phyloP scores from a whole-genome alignment of 768 basidiomycete genomes.

The Terana coerulea region DNA sequence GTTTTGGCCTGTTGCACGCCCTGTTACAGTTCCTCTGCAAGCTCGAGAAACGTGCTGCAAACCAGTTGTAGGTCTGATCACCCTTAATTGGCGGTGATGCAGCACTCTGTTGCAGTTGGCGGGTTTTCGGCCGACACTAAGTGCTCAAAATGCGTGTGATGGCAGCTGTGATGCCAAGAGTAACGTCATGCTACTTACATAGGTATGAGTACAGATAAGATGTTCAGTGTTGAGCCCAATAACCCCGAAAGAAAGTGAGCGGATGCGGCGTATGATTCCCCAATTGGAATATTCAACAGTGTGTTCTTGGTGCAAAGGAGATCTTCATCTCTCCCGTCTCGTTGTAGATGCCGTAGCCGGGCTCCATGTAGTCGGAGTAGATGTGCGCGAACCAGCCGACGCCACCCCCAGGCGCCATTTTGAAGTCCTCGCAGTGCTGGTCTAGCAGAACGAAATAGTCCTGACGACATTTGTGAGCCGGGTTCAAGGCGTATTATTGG shows the following conservation, averaged over 20 bases:
- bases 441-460: conserved; percentile 65
- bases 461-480: conserved; percentile 26
- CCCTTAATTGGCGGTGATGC: too few species aligned
- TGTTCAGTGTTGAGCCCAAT: too few species aligned
- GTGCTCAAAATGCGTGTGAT: too few species aligned
- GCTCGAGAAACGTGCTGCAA: too few species aligned
- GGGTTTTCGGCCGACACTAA: too few species aligned
- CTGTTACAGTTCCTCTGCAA: too few species aligned
- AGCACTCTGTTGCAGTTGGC: too few species aligned
- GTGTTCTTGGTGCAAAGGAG: conserved; percentile 57
- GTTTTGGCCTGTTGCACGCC: too few species aligned
- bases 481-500: not conserved
- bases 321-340: conserved; percentile 51
- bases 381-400: conserved; percentile 79
- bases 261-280: not conserved
- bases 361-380: conserved; percentile 61
- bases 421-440: conserved; percentile 57
- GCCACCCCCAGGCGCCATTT: conserved; percentile 46
- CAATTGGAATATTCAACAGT: conserved; percentile 41
- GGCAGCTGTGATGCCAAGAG: too few species aligned
- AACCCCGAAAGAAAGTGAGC: not conserved
- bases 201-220: too few species aligned
- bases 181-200: too few species aligned
- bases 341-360: conserved; percentile 70
- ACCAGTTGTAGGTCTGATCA: too few species aligned